Evolutionary conservation across 2,329 filamentous ascomycete species (phyloP).

Genomic region (Paramyrothecium roridum): DNA sequence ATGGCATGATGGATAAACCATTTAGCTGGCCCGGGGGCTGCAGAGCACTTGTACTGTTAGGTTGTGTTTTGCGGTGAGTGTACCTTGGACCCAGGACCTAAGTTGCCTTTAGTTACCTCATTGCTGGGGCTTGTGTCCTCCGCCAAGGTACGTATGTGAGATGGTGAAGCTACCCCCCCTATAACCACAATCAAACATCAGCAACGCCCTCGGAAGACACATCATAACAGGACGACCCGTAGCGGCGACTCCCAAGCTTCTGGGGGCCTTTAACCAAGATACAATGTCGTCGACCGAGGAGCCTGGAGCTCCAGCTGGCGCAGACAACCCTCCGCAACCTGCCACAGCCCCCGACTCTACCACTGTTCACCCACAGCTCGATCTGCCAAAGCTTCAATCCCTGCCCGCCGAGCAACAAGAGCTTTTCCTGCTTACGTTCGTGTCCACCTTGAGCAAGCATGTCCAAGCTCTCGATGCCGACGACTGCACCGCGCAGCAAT

Average conservation of each 20-base stretch:
- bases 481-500: conserved; percentile 82
- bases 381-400: conserved; percentile 82
- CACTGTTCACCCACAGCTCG: conserved; percentile 71
- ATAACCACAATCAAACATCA: background rate
- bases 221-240: background rate
- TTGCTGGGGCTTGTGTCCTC: background rate
- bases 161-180: background rate
- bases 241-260: background rate
- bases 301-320: conserved; percentile 25
- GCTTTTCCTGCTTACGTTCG: conserved; percentile 86
- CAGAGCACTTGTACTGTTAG: too few relatives aligned
- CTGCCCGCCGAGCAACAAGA: conserved; percentile 94
- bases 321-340: conserved; percentile 12
- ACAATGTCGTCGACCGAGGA: conserved; percentile 34
- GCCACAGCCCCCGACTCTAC: conserved; percentile 31
- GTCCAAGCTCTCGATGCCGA: conserved; percentile 71
- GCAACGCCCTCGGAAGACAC: background rate
- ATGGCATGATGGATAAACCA: background rate
- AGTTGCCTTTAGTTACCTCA: background rate
- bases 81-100: too few relatives aligned
- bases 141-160: background rate
- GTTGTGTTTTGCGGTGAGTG: too few relatives aligned
- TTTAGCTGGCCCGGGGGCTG: background rate
- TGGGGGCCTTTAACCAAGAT: background rate
- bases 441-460: conserved; percentile 78